Evolutionary conservation across 305 asterid species (phyloP), one percentile per base, ranked within the genome.

Genomic region (Salvia sclarea): DNA sequence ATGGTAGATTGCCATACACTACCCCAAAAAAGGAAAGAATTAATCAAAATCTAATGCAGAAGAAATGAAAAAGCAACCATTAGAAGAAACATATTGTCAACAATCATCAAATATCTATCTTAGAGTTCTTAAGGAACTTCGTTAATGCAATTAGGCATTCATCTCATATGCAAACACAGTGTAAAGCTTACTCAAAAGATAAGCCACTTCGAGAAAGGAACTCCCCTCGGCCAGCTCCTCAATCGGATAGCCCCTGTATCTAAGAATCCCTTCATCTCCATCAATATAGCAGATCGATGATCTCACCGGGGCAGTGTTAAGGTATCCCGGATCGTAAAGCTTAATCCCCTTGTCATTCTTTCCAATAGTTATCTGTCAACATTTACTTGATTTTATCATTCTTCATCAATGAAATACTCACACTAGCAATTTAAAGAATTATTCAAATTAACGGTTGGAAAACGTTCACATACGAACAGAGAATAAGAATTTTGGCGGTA

Each of bases 251-350:
- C 99, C 99, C 70, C 99, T 86, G 81, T 95, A 95, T 75, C 98
- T 83, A 55, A 95, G 96, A 72, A 95, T 81, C 70, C 99, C 99
- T 30, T 91, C 98, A 81, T 95, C 99, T 9, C 99, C 99, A 76
- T 95, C 98, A 30, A 95, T 95, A 67, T 95, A 95, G 71, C 88
- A 91, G 61, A 95, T 88, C 5, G 99, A 86, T 6, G 99, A 95
- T 64, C 95, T 80, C 47, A 95, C 99, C 0, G 99, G 99, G 49
- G 99, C 99, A 4, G 98, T 95, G 81, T 95, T 95, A 63, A 92
- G 94, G 82, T 95, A 95, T 14, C 99, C 99, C 0, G 99, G 99
- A 84, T 95, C 99, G 72, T 92, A 95, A 53, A 95, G 95, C 83
- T 95, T 95, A 45, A 95, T 84, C 76, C 99, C 99, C 82, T 95